Evolutionary conservation across 306 rosid species (phyloP).

Genomic region (Crotalaria pallida): DNA sequence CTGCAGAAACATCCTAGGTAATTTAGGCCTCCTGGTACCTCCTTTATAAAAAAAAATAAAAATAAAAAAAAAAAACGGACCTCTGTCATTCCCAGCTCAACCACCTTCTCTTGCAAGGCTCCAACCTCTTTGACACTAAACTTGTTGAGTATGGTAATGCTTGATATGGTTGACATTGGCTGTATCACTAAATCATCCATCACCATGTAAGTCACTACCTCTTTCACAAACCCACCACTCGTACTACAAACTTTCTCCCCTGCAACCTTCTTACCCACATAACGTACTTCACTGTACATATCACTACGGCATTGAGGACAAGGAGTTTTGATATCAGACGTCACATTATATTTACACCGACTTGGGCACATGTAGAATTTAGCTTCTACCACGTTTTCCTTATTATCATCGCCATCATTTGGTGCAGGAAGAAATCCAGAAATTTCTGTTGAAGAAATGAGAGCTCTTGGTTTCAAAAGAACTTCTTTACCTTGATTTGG

Average conservation of each 20-base stretch:
- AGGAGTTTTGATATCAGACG: background rate
- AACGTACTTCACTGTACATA: no score
- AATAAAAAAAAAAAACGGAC: background rate
- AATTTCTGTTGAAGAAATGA: background rate
- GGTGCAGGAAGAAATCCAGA: background rate
- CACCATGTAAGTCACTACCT: constrained; percentile 18
- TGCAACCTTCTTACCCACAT: no score
- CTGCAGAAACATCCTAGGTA: no score
- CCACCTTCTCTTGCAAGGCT: background rate
- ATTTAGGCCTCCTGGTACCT: no score
- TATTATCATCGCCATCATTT: background rate
- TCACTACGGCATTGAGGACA: background rate
- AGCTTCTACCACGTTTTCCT: no score
- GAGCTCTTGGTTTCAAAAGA: constrained; percentile 18
- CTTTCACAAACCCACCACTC: constrained; percentile 23
- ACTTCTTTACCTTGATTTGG: constrained; percentile 19
- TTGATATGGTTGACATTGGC: constrained; percentile 19
- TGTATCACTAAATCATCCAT: constrained; percentile 17
- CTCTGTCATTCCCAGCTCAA: background rate
- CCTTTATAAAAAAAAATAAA: no score
- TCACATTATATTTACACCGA: background rate
- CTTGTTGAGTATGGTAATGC: background rate
- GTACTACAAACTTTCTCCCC: background rate
- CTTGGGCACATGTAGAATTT: background rate
- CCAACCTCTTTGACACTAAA: constrained; percentile 11